phyloP scores from a whole-genome alignment of 352 stramenopile species.

The Peronosclerospora sorghi region DNA sequence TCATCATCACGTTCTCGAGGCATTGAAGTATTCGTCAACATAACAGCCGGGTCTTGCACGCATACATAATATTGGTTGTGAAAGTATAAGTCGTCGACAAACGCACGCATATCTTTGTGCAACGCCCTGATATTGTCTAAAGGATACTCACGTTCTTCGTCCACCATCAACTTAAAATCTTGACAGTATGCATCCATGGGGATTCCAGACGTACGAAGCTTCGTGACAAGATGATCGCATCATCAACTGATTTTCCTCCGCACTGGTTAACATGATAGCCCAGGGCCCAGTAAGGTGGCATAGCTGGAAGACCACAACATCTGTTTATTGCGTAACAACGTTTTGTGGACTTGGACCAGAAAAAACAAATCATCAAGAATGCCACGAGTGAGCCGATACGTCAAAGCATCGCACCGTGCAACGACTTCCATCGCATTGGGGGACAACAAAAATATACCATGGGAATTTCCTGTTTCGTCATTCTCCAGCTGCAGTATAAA shows the following conservation, averaged over 20 bases:
- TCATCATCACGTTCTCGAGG: not conserved
- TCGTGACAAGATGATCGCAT: conserved; percentile 15
- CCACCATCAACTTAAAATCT: conserved; percentile 41
- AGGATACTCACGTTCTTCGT: conserved; percentile 32
- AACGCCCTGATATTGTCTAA: conserved; percentile 51
- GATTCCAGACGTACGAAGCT: conserved; percentile 32
- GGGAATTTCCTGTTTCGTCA: conserved; percentile 25
- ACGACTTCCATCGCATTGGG: conserved; percentile 84
- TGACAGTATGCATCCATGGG: conserved; percentile 78
- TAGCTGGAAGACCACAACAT: conserved; percentile 56
- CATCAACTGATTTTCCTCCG: conserved; percentile 13
- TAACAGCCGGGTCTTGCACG: conserved; percentile 58
- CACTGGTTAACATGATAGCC: conserved; percentile 68
- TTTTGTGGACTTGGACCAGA: conserved; percentile 37
- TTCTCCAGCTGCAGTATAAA: conserved; percentile 62
- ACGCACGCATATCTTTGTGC: conserved; percentile 22
- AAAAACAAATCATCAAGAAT: conserved; percentile 80
- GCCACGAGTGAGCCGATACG: conserved; percentile 67
- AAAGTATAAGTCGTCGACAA: conserved; percentile 74
- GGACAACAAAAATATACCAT: conserved; percentile 74
- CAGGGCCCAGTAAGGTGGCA: conserved; percentile 80
- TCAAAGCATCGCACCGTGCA: conserved; percentile 44
- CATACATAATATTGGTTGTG: conserved; percentile 70
- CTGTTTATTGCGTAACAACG: conserved; percentile 64
- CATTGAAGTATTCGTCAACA: conserved; percentile 9